A percentile compares a stretch with the other conserved stretches of the same genome.
Conservation (phyloP, 495 filamentous ascomycete species). For the Bombardia bombarda region DNA sequence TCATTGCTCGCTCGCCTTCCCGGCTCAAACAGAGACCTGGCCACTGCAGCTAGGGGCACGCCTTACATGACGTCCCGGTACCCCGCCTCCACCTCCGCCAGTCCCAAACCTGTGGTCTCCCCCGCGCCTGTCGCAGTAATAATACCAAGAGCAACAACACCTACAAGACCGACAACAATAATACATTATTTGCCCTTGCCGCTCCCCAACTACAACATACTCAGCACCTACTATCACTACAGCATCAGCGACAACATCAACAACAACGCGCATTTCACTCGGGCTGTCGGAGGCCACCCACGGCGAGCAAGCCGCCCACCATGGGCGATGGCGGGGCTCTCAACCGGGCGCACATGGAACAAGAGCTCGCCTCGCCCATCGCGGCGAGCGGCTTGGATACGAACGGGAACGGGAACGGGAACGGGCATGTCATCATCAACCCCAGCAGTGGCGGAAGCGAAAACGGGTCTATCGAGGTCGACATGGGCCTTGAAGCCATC, state of each 20-base stretch:
- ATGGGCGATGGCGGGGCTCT: conserved; percentile 6
- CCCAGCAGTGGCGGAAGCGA: too few relatives aligned
- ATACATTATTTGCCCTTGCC: background rate
- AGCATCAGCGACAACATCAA: background rate
- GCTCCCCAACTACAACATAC: background rate
- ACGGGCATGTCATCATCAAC: background rate
- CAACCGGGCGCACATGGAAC: conserved; percentile 1
- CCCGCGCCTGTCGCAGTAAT: background rate
- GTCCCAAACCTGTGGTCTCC: conserved; percentile 5
- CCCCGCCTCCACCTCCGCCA: background rate
- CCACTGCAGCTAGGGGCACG: conserved; percentile 20
- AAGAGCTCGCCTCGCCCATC: background rate
- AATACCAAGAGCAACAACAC: background rate
- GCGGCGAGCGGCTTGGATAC: background rate
- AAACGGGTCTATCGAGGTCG: too few relatives aligned
- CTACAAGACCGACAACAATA: background rate
- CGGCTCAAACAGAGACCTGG: conserved; percentile 6
- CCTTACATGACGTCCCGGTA: conserved; percentile 22
- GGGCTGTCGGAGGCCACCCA: conserved; percentile 1
- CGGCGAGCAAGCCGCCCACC: background rate
- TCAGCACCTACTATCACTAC: background rate
- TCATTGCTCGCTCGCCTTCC: background rate
- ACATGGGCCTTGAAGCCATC: too few relatives aligned
- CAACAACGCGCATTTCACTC: conserved; percentile 1
- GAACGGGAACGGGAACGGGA: background rate